These are phyloP conservation scores for Heterobasidion parviporum DNA, from an alignment of 1,284 basidiomycete genomes.

Conservation along the genomic window DNA sequence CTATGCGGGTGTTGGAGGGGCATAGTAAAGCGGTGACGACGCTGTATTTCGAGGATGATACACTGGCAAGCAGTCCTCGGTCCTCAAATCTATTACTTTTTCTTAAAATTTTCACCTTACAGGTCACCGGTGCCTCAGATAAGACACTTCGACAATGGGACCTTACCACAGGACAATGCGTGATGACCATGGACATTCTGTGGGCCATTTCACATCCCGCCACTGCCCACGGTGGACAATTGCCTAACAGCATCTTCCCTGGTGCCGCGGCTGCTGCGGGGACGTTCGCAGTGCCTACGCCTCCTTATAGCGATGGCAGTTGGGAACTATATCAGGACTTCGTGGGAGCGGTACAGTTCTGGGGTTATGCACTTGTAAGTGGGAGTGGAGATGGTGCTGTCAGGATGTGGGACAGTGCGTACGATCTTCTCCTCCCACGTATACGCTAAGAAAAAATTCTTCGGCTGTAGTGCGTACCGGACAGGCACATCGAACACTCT, in stretches of 20 bases:
- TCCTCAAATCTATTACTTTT: neutral
- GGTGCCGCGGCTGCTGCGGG: slow-evolving; percentile 48
- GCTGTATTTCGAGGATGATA: slow-evolving; percentile 93
- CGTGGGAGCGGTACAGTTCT: slow-evolving; percentile 96
- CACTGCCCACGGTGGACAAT: slow-evolving; percentile 30
- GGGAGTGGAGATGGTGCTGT: slow-evolving; percentile 96
- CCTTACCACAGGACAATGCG: slow-evolving; percentile 92
- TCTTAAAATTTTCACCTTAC: slow-evolving; percentile 1
- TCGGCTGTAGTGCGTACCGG: slow-evolving; percentile 82
- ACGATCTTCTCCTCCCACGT: slow-evolving; percentile 3
- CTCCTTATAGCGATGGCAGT: slow-evolving; percentile 83
- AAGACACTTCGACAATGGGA: slow-evolving; percentile 99
- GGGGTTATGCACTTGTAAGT: slow-evolving; percentile 96
- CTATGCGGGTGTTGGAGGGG: slow-evolving; percentile 77
- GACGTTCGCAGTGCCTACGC: slow-evolving; percentile 75
- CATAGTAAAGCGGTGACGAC: slow-evolving; percentile 90
- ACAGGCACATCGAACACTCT: slow-evolving; percentile 88
- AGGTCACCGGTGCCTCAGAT: slow-evolving; percentile 96
- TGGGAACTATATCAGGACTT: slow-evolving; percentile 98
- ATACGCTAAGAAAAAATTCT: neutral
- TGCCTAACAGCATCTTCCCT: slow-evolving; percentile 38
- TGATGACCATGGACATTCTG: slow-evolving; percentile 99
- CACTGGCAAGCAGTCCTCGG: slow-evolving; percentile 51
- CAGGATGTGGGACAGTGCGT: slow-evolving; percentile 98
- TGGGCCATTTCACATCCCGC: slow-evolving; percentile 96